Base-by-base conservation (phyloP, 1,284 basidiomycete species). In the Farysia itapuensis region DNA sequence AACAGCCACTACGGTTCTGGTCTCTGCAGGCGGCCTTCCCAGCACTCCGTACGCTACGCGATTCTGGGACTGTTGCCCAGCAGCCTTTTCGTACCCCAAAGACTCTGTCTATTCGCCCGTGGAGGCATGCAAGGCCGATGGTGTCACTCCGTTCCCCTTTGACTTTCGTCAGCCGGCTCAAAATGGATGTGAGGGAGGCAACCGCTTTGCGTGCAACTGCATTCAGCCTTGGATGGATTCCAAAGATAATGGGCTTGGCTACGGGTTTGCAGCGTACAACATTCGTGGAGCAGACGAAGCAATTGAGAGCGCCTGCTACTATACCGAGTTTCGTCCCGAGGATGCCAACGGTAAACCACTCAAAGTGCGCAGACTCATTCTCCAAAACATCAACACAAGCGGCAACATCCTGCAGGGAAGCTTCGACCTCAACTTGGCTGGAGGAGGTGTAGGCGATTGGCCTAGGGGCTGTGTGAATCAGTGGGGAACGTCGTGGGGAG, bases 331-430 rank as follows among this genome's bases (percentile, higher is more conserved):
- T 35, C 23, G 31, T 14, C 36, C 36, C 11, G 29, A 44, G 15
- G 56, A 59, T 22, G 28, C 44, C 9, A 39, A 22, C 15, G 56
- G 44, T 26, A 59, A 59, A 29, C 25, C 48, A 8, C 34, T 59
- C 34, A 48, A 52, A 33, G 35, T 59, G 4, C 26, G 28, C 25
- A 53, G 50, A 39, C 39, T 60, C 35, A 60, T 60, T 16, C 7
- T 60, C 20, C 57, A 60, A 30, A 53, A 53, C 46, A 49, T 60
- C 43, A 60, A 60, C 32, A 53, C 45, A 13, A 53, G 57, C 11
- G 20, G 22, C 11, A 37, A 29, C 14, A 22, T 60, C 6, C 22
- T 35, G 1, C 31, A 49, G 16, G 57, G 46, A 5, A 44, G 46
- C 16, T 53, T 43, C 36, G 57, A 60, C 29, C n/a, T 60, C 23